These are phyloP conservation scores for Apiotrichum porosum DNA, from an alignment of 1,284 basidiomycete genomes.

Conservation along the genomic window DNA sequence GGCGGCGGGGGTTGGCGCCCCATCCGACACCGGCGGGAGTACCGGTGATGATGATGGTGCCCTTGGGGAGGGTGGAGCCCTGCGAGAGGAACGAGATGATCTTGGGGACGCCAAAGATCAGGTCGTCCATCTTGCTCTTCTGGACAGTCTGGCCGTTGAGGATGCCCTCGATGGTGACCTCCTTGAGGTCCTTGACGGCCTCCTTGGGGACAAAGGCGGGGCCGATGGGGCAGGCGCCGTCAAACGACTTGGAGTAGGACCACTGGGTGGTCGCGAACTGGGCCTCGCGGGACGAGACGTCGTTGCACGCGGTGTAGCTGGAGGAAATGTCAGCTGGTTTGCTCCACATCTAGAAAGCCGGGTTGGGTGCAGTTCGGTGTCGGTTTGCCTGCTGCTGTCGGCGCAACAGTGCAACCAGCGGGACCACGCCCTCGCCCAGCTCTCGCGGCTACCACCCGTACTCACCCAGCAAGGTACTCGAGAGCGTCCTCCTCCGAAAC, in stretches of 20 bases:
- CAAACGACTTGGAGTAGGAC: conserved; percentile 47
- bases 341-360: too few species aligned
- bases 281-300: conserved; percentile 42
- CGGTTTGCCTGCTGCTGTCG: too few species aligned
- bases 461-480: conserved; percentile 66
- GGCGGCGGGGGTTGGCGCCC: conserved; percentile 31
- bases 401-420: too few species aligned
- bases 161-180: conserved; percentile 36
- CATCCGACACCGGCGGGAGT: conserved; percentile 49
- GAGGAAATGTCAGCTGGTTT: background rate
- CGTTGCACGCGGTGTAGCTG: conserved; percentile 47
- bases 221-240: conserved; percentile 50
- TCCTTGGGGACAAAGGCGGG: conserved; percentile 41
- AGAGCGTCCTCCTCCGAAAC: conserved; percentile 71
- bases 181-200: conserved; percentile 21
- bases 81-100: conserved; percentile 68
- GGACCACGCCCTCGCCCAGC: background rate
- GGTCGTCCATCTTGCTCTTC: conserved; percentile 41
- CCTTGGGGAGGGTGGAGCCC: conserved; percentile 77
- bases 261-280: conserved; percentile 46
- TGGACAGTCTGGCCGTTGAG: conserved; percentile 46
- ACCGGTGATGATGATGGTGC: conserved; percentile 70
- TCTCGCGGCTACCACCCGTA: conserved; percentile 35
- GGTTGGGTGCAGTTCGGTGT: too few species aligned
- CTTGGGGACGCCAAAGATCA: conserved; percentile 49